These are phyloP conservation scores for Balakata baccata DNA, from an alignment of 345 rosid species.

Conservation along the genomic window DNA sequence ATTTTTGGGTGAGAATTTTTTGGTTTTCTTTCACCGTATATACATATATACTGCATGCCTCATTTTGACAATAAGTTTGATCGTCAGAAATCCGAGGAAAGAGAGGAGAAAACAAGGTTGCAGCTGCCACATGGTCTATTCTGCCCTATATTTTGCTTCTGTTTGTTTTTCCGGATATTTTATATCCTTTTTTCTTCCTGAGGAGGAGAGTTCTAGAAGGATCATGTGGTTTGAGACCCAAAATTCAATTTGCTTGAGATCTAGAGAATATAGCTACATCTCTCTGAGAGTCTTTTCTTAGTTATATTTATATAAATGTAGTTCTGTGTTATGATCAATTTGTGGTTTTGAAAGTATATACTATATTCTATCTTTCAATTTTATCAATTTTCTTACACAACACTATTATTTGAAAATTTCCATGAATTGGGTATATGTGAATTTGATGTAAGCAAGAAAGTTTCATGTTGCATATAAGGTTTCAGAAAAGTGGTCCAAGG, in stretches of 20 bases:
- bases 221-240: constrained; percentile 1
- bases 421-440: too few species aligned
- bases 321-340: constrained; percentile 10
- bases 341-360: too few species aligned
- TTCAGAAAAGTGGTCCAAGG: constrained; percentile 31
- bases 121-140: too few species aligned
- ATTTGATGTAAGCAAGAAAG: too few species aligned
- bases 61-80: too few species aligned
- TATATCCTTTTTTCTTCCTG: constrained; percentile 7
- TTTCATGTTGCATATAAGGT: not conserved
- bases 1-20: constrained; percentile 2
- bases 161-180: not conserved
- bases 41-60: too few species aligned
- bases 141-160: not conserved
- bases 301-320: constrained; percentile 18
- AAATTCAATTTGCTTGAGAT: not conserved
- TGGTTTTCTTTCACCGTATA: too few species aligned
- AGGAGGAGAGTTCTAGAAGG: constrained; percentile 15
- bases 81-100: too few species aligned
- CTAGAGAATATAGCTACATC: constrained; percentile 17
- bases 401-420: too few species aligned
- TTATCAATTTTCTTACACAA: too few species aligned
- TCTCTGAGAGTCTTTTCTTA: constrained; percentile 22
- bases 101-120: too few species aligned
- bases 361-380: too few species aligned